Conservation (phyloP, 768 basidiomycete species). For the Amanita exitialis region DNA sequence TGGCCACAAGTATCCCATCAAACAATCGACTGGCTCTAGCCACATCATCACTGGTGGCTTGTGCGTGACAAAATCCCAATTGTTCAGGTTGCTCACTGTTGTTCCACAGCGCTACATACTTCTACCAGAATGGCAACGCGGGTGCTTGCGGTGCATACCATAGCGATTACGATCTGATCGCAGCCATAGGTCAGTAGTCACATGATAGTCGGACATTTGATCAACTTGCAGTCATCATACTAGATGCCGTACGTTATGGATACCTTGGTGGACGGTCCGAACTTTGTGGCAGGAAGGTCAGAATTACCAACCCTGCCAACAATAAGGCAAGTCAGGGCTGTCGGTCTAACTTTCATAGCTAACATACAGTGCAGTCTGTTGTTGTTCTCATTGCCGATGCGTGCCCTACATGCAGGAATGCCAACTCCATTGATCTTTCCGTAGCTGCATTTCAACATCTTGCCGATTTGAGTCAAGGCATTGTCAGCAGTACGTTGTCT, state of each 20-base stretch:
- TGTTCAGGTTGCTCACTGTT: background rate
- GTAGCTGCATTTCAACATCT: constrained; percentile 53
- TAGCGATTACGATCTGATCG: constrained; percentile 48
- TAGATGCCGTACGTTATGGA: constrained; percentile 46
- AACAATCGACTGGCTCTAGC: background rate
- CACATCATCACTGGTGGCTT: constrained; percentile 29
- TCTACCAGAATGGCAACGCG: constrained; percentile 58
- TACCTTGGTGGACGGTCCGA: constrained; percentile 31
- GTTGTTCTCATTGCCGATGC: constrained; percentile 64
- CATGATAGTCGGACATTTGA: background rate
- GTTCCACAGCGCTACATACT: constrained; percentile 49
- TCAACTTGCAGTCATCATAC: background rate
- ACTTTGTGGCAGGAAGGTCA: constrained; percentile 58
- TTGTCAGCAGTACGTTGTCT: constrained; percentile 41
- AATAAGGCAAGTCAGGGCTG: constrained; percentile 26
- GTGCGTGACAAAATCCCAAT: constrained; percentile 21
- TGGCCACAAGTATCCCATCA: background rate
- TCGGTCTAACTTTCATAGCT: constrained; percentile 1
- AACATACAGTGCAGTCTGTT: constrained; percentile 23
- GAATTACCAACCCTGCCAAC: constrained; percentile 52
- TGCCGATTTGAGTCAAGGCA: constrained; percentile 37
- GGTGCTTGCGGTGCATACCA: constrained; percentile 70
- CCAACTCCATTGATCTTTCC: constrained; percentile 71
- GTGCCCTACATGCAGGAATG: constrained; percentile 68
- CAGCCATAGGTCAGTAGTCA: constrained; percentile 46